Percentiles rank a stretch among this genome's conserved stretches.
Evolutionary conservation across 2,329 filamentous ascomycete genomes (phyloP).

Genomic region (Corinectria fuckeliana): DNA sequence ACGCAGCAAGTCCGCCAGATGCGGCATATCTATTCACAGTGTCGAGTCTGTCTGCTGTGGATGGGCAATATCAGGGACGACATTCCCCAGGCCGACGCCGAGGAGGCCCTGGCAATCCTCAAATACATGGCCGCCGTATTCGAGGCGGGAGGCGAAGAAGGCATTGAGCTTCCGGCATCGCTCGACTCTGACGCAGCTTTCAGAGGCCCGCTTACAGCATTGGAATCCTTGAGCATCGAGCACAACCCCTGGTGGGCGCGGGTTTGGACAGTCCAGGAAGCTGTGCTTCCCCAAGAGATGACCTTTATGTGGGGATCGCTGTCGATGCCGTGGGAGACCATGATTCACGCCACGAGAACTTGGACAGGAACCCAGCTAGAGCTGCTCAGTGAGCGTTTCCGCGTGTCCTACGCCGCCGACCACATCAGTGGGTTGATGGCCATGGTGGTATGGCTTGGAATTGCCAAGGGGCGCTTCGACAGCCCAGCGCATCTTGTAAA

Average conservation of each 20-base stretch:
- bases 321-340: conserved; percentile 10
- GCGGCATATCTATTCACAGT: conserved; percentile 18
- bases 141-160: neutral
- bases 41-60: conserved; percentile 9
- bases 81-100: neutral
- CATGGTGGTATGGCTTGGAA: conserved; percentile 7
- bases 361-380: conserved; percentile 4
- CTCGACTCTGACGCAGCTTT: conserved; percentile 2
- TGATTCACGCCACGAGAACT: conserved; percentile 3
- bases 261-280: conserved; percentile 22
- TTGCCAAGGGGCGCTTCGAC: neutral
- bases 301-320: conserved; percentile 13
- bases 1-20: conserved; percentile 15
- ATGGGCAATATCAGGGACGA: conserved; percentile 14
- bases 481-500: neutral
- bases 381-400: neutral
- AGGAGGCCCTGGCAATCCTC: conserved; percentile 11
- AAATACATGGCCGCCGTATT: conserved; percentile 15
- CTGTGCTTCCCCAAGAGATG: conserved; percentile 9
- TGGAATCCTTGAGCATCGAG: conserved; percentile 5
- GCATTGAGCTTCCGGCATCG: neutral
- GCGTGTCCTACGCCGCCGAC: neutral
- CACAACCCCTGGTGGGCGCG: conserved; percentile 15
- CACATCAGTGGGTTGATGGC: conserved; percentile 5
- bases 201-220: conserved; percentile 5